These are phyloP conservation scores for Silene uniflora DNA, from an alignment of 148 eudicot species.

Conservation along the genomic window DNA sequence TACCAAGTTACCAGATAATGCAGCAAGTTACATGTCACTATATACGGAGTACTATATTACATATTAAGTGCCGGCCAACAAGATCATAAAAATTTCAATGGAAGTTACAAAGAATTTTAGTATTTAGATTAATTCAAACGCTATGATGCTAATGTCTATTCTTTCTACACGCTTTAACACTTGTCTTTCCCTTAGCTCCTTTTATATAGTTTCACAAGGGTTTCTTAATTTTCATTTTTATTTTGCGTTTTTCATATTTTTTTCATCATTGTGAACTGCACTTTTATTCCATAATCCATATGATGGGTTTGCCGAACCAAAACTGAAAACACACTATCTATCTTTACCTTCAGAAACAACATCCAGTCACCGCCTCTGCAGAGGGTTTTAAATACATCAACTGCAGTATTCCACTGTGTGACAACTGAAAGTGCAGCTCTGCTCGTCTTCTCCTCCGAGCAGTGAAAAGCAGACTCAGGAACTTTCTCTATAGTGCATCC, in stretches of 20 bases:
- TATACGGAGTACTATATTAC: background rate
- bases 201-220: too few relatives aligned
- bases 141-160: too few relatives aligned
- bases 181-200: too few relatives aligned
- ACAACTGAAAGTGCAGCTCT: constrained; percentile 50
- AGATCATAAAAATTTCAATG: too few relatives aligned
- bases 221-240: too few relatives aligned
- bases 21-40: background rate
- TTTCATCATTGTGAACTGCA: too few relatives aligned
- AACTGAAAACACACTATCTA: background rate
- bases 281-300: too few relatives aligned
- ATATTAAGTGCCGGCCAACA: background rate
- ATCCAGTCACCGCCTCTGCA: constrained; percentile 68
- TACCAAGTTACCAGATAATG: background rate
- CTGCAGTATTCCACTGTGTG: constrained; percentile 55
- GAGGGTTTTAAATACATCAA: constrained; percentile 53
- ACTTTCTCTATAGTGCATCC: constrained; percentile 76
- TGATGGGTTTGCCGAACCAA: too few relatives aligned
- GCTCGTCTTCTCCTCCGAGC: constrained; percentile 61
- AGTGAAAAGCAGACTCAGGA: constrained; percentile 58
- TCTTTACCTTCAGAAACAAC: constrained; percentile 63
- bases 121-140: background rate
- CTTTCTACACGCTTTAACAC: too few relatives aligned
- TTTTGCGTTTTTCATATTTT: too few relatives aligned
- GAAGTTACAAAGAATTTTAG: too few relatives aligned